phyloP scores from a whole-genome alignment of 305 asterid species.

The Withania somnifera region DNA sequence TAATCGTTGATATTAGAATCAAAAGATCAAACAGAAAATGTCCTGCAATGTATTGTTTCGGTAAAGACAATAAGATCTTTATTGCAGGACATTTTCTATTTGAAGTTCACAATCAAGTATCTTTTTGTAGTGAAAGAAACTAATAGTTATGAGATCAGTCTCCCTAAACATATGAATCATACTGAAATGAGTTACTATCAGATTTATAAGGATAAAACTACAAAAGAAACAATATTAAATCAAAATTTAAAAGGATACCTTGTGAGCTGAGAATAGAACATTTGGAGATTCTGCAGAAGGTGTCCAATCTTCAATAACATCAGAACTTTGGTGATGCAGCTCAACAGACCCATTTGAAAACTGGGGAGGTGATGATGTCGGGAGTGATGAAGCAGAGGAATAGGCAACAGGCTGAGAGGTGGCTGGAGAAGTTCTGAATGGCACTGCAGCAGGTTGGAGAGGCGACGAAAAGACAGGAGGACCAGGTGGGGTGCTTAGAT shows the following conservation, averaged over 20 bases:
- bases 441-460: slow-evolving; percentile 91
- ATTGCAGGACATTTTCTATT: too few species aligned
- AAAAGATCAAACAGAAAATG: not conserved
- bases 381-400: slow-evolving; percentile 63
- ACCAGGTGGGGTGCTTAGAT: slow-evolving; percentile 88
- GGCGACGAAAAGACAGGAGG: slow-evolving; percentile 95
- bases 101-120: not conserved
- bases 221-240: not conserved
- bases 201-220: not conserved
- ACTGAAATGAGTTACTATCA: not conserved
- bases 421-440: slow-evolving; percentile 88
- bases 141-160: not conserved
- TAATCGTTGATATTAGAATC: not conserved
- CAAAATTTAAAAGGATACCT: slow-evolving; percentile 33
- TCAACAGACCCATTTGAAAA: slow-evolving; percentile 61
- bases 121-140: not conserved
- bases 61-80: not conserved
- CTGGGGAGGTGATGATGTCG: slow-evolving; percentile 59
- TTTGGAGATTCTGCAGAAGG: slow-evolving; percentile 49
- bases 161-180: not conserved
- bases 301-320: slow-evolving; percentile 35
- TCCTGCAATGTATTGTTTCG: not conserved
- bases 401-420: slow-evolving; percentile 86
- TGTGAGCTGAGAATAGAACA: slow-evolving; percentile 78
- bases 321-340: slow-evolving; percentile 47